Conservation (phyloP, 345 rosid genomes). For the Nephelium lappaceum region DNA sequence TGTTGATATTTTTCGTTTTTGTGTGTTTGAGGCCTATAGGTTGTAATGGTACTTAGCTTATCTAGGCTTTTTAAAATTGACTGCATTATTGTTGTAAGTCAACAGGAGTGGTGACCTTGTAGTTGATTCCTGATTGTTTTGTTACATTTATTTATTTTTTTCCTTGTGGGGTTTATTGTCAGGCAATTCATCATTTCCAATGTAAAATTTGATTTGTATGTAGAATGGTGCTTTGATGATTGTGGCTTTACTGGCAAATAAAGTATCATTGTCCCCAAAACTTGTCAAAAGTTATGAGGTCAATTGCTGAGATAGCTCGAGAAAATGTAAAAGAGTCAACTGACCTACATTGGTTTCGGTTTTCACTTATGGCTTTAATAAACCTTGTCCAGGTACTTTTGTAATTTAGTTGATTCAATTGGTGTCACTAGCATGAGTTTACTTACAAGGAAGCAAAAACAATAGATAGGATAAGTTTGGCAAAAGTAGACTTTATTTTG, state of each 20-base stretch:
- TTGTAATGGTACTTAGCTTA: constrained; percentile 1
- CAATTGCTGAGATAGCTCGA: constrained; percentile 62
- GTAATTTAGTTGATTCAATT: constrained; percentile 1
- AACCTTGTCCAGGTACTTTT: constrained; percentile 78
- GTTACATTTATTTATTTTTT: constrained; percentile 8
- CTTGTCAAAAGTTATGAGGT: constrained; percentile 72
- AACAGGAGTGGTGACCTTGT: neutral
- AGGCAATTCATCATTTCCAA: constrained; percentile 13
- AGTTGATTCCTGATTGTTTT: neutral
- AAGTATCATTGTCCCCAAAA: constrained; percentile 65
- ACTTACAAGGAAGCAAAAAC: neutral
- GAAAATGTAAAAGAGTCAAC: constrained; percentile 64
- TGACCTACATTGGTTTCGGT: constrained; percentile 68
- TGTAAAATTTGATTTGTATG: constrained; percentile 17
- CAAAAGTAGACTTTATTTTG: neutral
- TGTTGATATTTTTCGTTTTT: neutral
- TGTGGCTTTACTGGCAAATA: constrained; percentile 71
- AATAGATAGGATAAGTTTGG: neutral
- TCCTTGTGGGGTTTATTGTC: constrained; percentile 13
- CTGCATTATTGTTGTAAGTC: neutral
- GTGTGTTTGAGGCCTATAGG: neutral
- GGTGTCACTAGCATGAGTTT: neutral
- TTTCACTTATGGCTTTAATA: constrained; percentile 69
- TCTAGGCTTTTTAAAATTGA: neutral
- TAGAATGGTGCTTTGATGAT: constrained; percentile 94